phyloP scores from a whole-genome alignment of 208 protist genomes.

The Crithidia mellificae region DNA sequence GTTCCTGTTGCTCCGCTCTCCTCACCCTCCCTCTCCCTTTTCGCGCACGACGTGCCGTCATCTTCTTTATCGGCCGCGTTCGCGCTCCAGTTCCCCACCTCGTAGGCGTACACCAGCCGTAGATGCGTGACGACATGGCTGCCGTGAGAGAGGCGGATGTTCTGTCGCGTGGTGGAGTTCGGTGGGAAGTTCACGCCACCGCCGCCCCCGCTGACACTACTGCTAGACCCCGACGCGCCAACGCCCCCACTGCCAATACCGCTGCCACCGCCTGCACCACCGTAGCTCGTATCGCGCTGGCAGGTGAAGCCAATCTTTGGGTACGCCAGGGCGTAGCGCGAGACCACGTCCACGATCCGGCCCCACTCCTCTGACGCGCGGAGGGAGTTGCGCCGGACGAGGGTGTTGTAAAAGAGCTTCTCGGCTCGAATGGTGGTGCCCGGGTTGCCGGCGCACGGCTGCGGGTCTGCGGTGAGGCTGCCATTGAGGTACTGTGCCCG shows the following conservation, averaged over 20 bases:
- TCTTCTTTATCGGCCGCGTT: not conserved
- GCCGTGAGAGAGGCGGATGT: slow-evolving; percentile 75
- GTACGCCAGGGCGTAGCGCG: slow-evolving; percentile 86
- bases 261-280: not conserved
- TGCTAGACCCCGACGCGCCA: too few species aligned
- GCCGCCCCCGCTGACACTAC: slow-evolving; percentile 2
- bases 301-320: slow-evolving; percentile 76
- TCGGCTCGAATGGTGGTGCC: slow-evolving; percentile 88
- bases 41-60: not conserved
- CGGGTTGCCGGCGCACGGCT: slow-evolving; percentile 73
- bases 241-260: too few species aligned
- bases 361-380: slow-evolving; percentile 92
- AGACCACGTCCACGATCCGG: slow-evolving; percentile 89
- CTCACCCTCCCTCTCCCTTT: not conserved
- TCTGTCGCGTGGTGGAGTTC: slow-evolving; percentile 62
- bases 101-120: slow-evolving; percentile 54
- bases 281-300: slow-evolving; percentile 38
- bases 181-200: slow-evolving; percentile 59
- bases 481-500: slow-evolving; percentile 86
- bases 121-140: slow-evolving; percentile 53
- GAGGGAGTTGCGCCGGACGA: slow-evolving; percentile 74
- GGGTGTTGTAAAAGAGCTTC: slow-evolving; percentile 91
- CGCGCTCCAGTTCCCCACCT: slow-evolving; percentile 7
- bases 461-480: slow-evolving; percentile 84
- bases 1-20: too few species aligned